These are phyloP conservation scores for Mycena albidolilacea DNA, from an alignment of 768 basidiomycete species.

Conservation along the genomic window DNA sequence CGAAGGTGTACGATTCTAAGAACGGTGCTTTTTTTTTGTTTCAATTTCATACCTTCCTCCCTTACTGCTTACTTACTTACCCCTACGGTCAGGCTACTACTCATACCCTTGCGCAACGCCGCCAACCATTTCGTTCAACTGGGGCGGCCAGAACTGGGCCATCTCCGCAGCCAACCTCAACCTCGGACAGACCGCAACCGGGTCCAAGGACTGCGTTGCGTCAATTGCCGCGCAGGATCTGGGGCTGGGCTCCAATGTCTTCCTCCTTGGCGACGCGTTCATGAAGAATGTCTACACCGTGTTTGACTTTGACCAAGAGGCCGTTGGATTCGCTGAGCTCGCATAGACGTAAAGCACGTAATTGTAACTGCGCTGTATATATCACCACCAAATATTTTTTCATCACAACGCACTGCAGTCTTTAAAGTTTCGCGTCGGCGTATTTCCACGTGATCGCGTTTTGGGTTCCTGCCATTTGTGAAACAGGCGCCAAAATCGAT, in stretches of 20 bases:
- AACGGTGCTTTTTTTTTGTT: not conserved
- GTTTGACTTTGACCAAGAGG: conserved; percentile 54
- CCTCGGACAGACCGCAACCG: conserved; percentile 56
- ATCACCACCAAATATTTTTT: not conserved
- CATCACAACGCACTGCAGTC: not conserved
- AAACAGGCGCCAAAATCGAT: too few relatives aligned
- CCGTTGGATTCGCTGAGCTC: conserved; percentile 56
- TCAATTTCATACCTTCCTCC: too few relatives aligned
- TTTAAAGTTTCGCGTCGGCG: not conserved
- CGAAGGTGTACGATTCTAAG: conserved; percentile 7
- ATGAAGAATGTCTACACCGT: conserved; percentile 61
- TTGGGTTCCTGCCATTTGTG: too few relatives aligned
- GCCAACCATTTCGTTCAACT: conserved; percentile 51
- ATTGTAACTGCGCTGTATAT: not conserved
- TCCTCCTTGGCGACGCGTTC: conserved; percentile 58
- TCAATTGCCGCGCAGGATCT: conserved; percentile 64
- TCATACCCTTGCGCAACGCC: conserved; percentile 44
- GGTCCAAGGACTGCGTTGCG: conserved; percentile 61
- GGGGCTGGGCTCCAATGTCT: conserved; percentile 37
- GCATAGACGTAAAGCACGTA: conserved; percentile 17
- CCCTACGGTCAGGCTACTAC: conserved; percentile 15
- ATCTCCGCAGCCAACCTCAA: conserved; percentile 63
- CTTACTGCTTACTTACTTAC: not conserved
- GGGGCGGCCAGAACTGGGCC: conserved; percentile 53
- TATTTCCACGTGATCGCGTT: too few relatives aligned